Conservation (phyloP, 139 green algal species). For the Coelastrella sp. region DNA sequence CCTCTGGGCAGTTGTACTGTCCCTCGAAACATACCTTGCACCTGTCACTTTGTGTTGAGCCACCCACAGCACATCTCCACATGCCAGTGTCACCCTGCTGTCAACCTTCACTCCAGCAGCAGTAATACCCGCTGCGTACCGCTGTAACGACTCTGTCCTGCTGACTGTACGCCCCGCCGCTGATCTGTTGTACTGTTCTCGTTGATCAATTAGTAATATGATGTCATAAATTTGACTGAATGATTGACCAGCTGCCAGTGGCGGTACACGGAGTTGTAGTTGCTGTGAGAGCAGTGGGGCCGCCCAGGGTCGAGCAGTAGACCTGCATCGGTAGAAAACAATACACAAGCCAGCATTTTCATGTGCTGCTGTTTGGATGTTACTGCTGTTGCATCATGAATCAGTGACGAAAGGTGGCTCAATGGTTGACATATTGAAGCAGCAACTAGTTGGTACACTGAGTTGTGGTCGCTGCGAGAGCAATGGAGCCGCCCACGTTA, state of each 20-base stretch:
- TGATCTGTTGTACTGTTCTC: constrained; percentile 3
- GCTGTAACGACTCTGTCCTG: neutral
- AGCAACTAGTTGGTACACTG: too few species aligned
- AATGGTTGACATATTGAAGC: too few species aligned
- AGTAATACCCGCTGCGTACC: constrained; percentile 43
- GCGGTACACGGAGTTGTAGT: neutral
- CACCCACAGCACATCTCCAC: constrained; percentile 55
- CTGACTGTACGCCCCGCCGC: constrained; percentile 15
- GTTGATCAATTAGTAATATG: constrained; percentile 9
- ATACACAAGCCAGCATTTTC: too few species aligned
- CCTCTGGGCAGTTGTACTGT: too few species aligned
- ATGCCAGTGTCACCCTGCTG: constrained; percentile 51
- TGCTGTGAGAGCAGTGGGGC: constrained; percentile 15
- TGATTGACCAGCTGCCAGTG: constrained; percentile 51
- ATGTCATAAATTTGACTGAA: constrained; percentile 53
- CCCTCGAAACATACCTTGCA: neutral
- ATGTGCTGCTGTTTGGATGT: too few species aligned
- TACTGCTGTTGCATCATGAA: too few species aligned
- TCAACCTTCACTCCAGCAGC: constrained; percentile 56
- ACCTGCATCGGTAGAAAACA: neutral
- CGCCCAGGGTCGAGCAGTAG: constrained; percentile 7
- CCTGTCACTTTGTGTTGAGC: constrained; percentile 18
- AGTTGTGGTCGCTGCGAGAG: too few species aligned
- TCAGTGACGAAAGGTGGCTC: too few species aligned
- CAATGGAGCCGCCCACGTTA: too few species aligned